These are phyloP conservation scores for Candida fluviatilis DNA, from an alignment of 805 yeast species.

Conservation along the genomic window DNA sequence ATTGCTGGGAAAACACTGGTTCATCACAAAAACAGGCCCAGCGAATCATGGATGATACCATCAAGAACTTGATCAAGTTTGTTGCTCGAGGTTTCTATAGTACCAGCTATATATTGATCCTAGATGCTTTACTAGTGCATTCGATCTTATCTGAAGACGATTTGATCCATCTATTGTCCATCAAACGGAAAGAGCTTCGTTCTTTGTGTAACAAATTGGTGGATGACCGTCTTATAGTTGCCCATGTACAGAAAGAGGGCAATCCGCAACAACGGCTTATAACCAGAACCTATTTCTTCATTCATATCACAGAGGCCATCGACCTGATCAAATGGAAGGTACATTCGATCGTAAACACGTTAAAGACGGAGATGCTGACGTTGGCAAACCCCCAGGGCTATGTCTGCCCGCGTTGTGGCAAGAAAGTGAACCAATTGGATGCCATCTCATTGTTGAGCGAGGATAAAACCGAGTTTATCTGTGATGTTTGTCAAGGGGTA, in stretches of 20 bases:
- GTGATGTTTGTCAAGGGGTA: slow-evolving; percentile 76
- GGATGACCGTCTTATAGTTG: slow-evolving; percentile 76
- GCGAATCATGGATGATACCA: slow-evolving; percentile 45
- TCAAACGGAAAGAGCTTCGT: slow-evolving; percentile 83
- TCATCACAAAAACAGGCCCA: no score
- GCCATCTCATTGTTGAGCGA: slow-evolving; percentile 79
- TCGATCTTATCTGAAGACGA: slow-evolving; percentile 93
- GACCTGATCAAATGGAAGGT: slow-evolving; percentile 97
- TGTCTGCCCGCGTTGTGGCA: slow-evolving; percentile 80
- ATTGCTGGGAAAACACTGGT: no score
- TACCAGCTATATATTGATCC: slow-evolving; percentile 71
- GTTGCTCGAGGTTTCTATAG: slow-evolving; percentile 87
- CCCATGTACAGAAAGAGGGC: slow-evolving; percentile 60
- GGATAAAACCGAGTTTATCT: slow-evolving; percentile 74
- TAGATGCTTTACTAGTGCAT: slow-evolving; percentile 86
- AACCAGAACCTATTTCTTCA: slow-evolving; percentile 76
- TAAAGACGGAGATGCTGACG: slow-evolving; percentile 79
- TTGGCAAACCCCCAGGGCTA: slow-evolving; percentile 92
- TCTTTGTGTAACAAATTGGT: slow-evolving; percentile 74
- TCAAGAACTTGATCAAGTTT: slow-evolving; percentile 59
- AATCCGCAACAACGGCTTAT: slow-evolving; percentile 59
- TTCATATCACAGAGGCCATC: slow-evolving; percentile 88
- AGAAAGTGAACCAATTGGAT: slow-evolving; percentile 80
- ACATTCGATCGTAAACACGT: slow-evolving; percentile 72
- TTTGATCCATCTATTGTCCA: slow-evolving; percentile 70